These are phyloP conservation scores for Eurotiales sp. DNA, from an alignment of 2,329 filamentous ascomycete species.

Conservation along the genomic window DNA sequence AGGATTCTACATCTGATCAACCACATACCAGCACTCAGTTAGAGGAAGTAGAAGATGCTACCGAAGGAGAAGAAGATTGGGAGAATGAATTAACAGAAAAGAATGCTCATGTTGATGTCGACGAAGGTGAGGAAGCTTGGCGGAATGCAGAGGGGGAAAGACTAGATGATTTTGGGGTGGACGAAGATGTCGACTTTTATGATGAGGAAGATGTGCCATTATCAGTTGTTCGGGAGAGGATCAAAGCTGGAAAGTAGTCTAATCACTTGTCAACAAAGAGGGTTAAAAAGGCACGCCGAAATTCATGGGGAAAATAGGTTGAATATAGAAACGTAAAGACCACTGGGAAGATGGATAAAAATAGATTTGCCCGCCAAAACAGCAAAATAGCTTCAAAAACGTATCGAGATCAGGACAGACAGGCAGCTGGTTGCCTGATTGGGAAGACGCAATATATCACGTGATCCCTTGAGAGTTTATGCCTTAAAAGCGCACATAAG, in stretches of 20 bases:
- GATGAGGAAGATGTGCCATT: constrained; percentile 61
- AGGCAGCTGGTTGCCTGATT: neutral
- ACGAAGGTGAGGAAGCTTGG: constrained; percentile 59
- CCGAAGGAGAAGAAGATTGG: neutral
- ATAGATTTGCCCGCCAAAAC: neutral
- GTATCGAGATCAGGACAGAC: neutral
- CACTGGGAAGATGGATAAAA: neutral
- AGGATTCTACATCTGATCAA: constrained; percentile 15
- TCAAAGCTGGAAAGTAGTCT: constrained; percentile 11
- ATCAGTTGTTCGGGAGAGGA: constrained; percentile 20
- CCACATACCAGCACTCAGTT: constrained; percentile 20
- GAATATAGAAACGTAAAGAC: neutral
- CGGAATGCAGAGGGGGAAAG: constrained; percentile 60
- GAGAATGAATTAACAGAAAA: constrained; percentile 11
- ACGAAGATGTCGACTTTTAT: constrained; percentile 62
- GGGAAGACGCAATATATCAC: neutral
- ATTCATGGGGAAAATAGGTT: neutral
- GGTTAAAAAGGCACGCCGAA: too few relatives aligned
- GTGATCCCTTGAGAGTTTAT: neutral
- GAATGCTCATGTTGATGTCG: constrained; percentile 17
- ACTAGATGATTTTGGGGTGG: constrained; percentile 61
- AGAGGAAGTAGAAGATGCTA: constrained; percentile 13
- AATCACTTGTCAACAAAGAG: neutral
- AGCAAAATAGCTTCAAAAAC: neutral
- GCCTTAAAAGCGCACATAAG: too few relatives aligned